Conservation (phyloP, 345 rosid genomes). For the Nasturtium officinale region DNA sequence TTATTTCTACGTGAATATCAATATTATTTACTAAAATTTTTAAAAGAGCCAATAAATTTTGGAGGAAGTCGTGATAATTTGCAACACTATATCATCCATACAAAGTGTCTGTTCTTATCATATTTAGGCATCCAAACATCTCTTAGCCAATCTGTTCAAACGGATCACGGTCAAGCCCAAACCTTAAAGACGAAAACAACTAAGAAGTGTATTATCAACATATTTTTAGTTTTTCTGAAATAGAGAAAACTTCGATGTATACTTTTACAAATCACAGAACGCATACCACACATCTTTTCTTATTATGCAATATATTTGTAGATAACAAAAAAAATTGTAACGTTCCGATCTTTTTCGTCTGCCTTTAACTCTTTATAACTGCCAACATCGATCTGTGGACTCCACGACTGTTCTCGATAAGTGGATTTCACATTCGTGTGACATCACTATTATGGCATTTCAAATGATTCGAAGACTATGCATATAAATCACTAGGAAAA, state of each 20-base stretch:
- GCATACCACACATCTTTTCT: constrained; percentile 1
- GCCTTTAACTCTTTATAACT: background rate
- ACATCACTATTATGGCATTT: background rate
- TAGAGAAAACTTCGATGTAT: constrained; percentile 6
- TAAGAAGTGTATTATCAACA: background rate
- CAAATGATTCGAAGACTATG: background rate
- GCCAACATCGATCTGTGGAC: background rate
- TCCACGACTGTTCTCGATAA: background rate
- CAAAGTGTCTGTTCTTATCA: constrained; percentile 36
- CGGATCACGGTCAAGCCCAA: background rate
- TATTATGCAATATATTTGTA: background rate
- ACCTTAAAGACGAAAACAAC: background rate
- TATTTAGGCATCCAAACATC: constrained; percentile 16
- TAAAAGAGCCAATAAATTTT: too few species aligned
- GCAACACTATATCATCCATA: constrained; percentile 27
- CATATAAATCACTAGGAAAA: background rate
- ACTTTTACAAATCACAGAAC: constrained; percentile 13
- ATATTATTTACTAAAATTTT: too few species aligned
- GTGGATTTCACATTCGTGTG: background rate
- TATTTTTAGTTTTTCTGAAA: constrained; percentile 23
- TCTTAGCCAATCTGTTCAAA: constrained; percentile 19
- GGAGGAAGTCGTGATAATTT: too few species aligned
- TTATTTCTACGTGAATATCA: too few species aligned
- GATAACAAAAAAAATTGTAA: background rate
- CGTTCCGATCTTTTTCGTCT: background rate